Base-by-base conservation (phyloP, 345 rosid species). In the Luvunga scandens region DNA sequence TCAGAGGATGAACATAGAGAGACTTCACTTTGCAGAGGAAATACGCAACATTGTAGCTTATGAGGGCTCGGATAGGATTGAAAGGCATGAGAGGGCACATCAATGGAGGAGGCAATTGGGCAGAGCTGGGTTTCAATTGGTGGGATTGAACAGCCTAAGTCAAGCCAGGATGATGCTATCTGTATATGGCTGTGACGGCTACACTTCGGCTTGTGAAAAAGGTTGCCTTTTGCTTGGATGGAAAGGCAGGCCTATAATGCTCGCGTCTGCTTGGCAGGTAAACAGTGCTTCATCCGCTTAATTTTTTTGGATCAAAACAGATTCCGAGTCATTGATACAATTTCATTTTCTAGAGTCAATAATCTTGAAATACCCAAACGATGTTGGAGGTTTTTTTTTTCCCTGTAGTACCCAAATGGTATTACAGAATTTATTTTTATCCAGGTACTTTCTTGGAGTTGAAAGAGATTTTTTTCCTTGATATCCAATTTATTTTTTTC, bases 81-180 rank as follows among this genome's bases (percentile, higher is more conserved):
- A 89, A 76, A 84, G 94, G 82, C 91, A 91, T 27, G 92, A 91
- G 76, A 84, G 91, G 75, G 94, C 89, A 10, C 90, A 88, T 53
- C 94, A 87, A 48, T 89, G 92, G 94, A 62, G 94, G 66, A 85
- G 92, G 73, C 92, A 89, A 63, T 60, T 91, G n/a, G 91, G 92
- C 28, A 75, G 94, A 82, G 91, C 91, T 0, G 91, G 92, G 62
- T 89, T 86, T 80, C 92, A 88, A 78, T 88, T 78, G 7, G 69
- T 81, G 82, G 86, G 83, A 36, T 75, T 88, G 77, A 88, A 86
- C 81, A 83, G 90, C 72, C 67, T 85, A 85, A 84, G 89, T 76
- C 91, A 87, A 72, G 91, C 85, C 3, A 88, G 84, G 82, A 84
- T 88, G 88, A 85, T 89, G 91, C 62, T 89, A 42, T 88, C 91